phyloP scores from a whole-genome alignment of 2,329 filamentous ascomycete species.

The Neofusicoccum umdonicola region DNA sequence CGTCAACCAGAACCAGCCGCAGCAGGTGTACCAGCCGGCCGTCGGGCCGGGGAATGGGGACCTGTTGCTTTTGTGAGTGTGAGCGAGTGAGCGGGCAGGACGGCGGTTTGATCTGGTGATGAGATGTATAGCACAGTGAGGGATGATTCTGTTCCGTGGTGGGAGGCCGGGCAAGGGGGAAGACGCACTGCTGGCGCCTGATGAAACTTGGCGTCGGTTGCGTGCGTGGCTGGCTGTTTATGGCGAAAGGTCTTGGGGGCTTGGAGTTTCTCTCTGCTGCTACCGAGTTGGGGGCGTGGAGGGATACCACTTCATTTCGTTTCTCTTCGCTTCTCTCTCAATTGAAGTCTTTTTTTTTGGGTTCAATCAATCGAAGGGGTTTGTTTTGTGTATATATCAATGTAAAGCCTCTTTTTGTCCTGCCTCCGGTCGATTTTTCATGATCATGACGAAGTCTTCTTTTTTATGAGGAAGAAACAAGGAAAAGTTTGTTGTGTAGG shows the following conservation, averaged over 20 bases:
- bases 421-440: not conserved
- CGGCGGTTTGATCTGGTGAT: not conserved
- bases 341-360: not conserved
- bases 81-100: not conserved
- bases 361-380: not conserved
- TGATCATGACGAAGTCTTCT: too few relatives aligned
- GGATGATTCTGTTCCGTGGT: too few relatives aligned
- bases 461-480: not conserved
- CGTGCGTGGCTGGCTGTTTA: not conserved
- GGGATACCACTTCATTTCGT: not conserved
- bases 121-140: not conserved
- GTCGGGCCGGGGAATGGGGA: slow-evolving; percentile 68
- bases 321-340: not conserved
- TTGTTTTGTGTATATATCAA: slow-evolving; percentile 3
- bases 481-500: not conserved
- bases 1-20: slow-evolving; percentile 77
- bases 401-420: not conserved
- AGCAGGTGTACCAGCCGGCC: slow-evolving; percentile 71
- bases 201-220: not conserved
- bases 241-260: too few relatives aligned
- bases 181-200: not conserved
- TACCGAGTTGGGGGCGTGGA: not conserved
- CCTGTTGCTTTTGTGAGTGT: slow-evolving; percentile 60
- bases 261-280: not conserved
- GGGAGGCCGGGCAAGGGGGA: not conserved